A percentile compares a stretch with the other conserved stretches of the same genome.
Evolutionary conservation across 768 basidiomycete species (phyloP).

Genomic region (Collybia nuda): DNA sequence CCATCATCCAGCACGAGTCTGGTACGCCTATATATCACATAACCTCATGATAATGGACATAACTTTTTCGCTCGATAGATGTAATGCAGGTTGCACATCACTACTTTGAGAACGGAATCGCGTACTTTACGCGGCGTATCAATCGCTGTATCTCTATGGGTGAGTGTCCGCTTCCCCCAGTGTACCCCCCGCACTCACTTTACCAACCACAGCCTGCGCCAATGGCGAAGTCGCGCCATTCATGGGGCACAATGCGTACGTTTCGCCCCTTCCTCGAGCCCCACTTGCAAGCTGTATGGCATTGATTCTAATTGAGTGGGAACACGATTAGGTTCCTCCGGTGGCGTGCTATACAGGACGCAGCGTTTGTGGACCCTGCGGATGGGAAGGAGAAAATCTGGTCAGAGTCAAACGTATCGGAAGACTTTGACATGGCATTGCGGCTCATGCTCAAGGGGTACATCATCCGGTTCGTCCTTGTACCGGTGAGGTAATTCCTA

Average conservation of each 20-base stretch:
- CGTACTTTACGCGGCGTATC: slow-evolving; percentile 81
- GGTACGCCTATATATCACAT: slow-evolving; percentile 31
- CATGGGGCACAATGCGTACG: slow-evolving; percentile 77
- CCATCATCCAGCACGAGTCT: slow-evolving; percentile 85
- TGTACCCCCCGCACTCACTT: background rate
- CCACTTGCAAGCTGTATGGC: background rate
- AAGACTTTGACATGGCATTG: slow-evolving; percentile 83
- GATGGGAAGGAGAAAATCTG: slow-evolving; percentile 75
- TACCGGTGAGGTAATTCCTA: too few relatives aligned
- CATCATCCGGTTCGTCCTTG: slow-evolving; percentile 50
- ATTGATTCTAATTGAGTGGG: background rate
- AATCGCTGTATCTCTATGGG: slow-evolving; percentile 75
- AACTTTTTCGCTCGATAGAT: slow-evolving; percentile 30
- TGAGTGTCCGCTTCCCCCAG: slow-evolving; percentile 38
- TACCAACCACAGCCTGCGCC: slow-evolving; percentile 55
- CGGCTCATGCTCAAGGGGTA: slow-evolving; percentile 63
- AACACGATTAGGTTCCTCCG: slow-evolving; percentile 54
- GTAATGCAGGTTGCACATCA: slow-evolving; percentile 86
- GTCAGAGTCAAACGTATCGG: slow-evolving; percentile 75
- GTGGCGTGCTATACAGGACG: slow-evolving; percentile 87
- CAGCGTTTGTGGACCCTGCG: slow-evolving; percentile 64
- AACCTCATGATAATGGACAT: background rate
- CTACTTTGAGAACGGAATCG: slow-evolving; percentile 88
- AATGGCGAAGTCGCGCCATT: slow-evolving; percentile 84
- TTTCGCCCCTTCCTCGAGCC: background rate